Percentiles rank a stretch among this genome's conserved stretches.
phyloP scores from a whole-genome alignment of 148 eudicot species.

The Talinum fruticosum region DNA sequence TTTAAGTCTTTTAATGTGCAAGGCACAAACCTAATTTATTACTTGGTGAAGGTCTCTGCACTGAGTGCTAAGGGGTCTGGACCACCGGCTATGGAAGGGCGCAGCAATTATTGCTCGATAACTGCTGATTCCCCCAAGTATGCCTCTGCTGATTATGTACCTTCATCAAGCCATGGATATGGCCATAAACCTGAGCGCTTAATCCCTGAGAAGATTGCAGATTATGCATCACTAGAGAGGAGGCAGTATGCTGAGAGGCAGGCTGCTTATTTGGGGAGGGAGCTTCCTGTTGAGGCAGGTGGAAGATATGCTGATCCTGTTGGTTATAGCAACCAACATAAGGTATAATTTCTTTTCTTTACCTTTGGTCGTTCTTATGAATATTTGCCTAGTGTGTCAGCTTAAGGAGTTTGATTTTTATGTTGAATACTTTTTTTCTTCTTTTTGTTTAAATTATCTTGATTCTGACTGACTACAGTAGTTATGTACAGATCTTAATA shows the following conservation, averaged over 20 bases:
- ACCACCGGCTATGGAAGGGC: slow-evolving; percentile 60
- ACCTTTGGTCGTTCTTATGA: background rate
- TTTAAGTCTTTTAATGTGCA: background rate
- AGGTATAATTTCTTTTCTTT: slow-evolving; percentile 41
- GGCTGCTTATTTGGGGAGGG: slow-evolving; percentile 59
- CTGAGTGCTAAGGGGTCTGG: slow-evolving; percentile 54
- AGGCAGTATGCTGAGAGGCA: slow-evolving; percentile 63
- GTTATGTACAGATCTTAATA: background rate
- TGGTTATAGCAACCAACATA: slow-evolving; percentile 58
- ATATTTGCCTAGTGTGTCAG: background rate
- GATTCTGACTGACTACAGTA: background rate
- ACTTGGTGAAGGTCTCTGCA: slow-evolving; percentile 44
- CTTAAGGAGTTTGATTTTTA: background rate
- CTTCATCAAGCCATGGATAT: slow-evolving; percentile 66
- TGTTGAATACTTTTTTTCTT: background rate
- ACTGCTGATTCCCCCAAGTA: slow-evolving; percentile 71
- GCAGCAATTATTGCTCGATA: slow-evolving; percentile 47
- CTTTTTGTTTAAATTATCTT: background rate
- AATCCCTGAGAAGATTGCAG: slow-evolving; percentile 55
- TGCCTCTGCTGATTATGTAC: slow-evolving; percentile 49
- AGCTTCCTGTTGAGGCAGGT: slow-evolving; percentile 48
- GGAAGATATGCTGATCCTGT: slow-evolving; percentile 61
- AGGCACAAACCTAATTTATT: background rate
- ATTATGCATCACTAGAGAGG: slow-evolving; percentile 63
- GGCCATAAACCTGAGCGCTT: slow-evolving; percentile 62